Conservation (phyloP, 169 alveolate species). For the Eimeria zaria region DNA sequence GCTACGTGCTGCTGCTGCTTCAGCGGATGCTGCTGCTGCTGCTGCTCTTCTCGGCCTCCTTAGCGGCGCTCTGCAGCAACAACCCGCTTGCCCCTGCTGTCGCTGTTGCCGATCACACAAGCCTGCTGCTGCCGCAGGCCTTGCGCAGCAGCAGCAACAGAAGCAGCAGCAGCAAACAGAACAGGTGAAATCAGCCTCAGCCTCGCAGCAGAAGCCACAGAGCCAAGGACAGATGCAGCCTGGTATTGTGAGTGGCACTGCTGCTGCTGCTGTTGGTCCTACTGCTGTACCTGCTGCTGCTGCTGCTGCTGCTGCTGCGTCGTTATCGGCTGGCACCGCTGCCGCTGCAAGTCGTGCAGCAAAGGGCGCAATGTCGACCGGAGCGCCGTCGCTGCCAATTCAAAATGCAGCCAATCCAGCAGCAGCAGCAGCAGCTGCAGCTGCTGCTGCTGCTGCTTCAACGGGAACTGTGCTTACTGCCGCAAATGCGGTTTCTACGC, state of each 20-base stretch:
- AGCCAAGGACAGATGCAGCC: not conserved
- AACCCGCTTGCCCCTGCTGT: constrained; percentile 25
- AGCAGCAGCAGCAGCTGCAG: constrained; percentile 49
- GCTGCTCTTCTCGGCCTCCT: constrained; percentile 69
- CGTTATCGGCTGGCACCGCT: not conserved
- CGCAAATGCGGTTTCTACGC: constrained; percentile 30
- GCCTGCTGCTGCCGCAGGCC: not conserved
- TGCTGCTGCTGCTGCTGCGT: constrained; percentile 1
- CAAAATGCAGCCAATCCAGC: not conserved
- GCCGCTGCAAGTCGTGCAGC: not conserved
- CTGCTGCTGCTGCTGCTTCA: constrained; percentile 37
- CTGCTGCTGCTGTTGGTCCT: not conserved
- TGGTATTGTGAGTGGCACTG: not conserved
- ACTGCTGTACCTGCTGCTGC: not conserved
- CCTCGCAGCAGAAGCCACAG: constrained; percentile 10
- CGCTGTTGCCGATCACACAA: constrained; percentile 1
- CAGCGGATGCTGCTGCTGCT: constrained; percentile 58
- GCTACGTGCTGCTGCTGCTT: constrained; percentile 59
- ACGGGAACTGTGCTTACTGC: constrained; percentile 33
- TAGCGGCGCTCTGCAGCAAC: constrained; percentile 57
- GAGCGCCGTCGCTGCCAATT: not conserved
- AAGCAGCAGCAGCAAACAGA: constrained; percentile 37
- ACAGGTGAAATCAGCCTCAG: not conserved
- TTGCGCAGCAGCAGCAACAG: constrained; percentile 1
- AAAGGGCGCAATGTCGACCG: not conserved